Evolutionary conservation across 1,284 basidiomycete genomes (phyloP), one percentile per base, ranked within the genome.

Genomic region (Tylopilus sp.): DNA sequence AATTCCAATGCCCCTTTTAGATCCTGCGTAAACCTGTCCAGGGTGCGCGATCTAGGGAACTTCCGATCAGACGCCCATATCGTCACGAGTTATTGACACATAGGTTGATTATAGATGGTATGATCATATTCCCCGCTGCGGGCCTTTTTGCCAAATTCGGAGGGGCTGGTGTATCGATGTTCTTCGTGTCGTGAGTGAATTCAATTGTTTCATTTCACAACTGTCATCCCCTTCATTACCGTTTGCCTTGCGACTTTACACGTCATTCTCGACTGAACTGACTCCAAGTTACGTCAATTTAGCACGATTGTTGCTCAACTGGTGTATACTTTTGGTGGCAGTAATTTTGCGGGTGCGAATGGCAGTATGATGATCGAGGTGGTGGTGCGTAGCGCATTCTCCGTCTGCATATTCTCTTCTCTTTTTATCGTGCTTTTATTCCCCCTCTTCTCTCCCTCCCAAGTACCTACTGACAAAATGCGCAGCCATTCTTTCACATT

Each of bases 301-400:
- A 80, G 77, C 29, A 73, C 81, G 18, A 65, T 97, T 63, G 80
- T 98, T 44, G 85, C 95, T 1, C 97, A 99, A 77, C 81, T 98
- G 24, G 87, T 93, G 2, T 99, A 95, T 79, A 93, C 94, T 0
- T 81, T 90, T 18, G 96, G 96, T 2, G 96, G 95, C 1, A 96
- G 94, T 69, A 93, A 93, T 51, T 99, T 99, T 79, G 86, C 86
- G 16, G 92, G 93, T 56, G 95, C 92, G 0, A 99, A 98, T 80
- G 96, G 96, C 13, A 97, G 94, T 62, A 98, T 99, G 96, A 98
- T 98, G 96, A 99, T 99, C 69, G 97, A 99, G 79, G 95, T 96
- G 16, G 95, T 98, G 69, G 92, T 94, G 78, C 64, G 91, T 88
- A 41, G 22, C 57, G 8, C 26, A 63, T 55, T 64, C 59, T 22